Evolutionary conservation across 1,284 basidiomycete species (phyloP).

Genomic region (Flammula alnicola): DNA sequence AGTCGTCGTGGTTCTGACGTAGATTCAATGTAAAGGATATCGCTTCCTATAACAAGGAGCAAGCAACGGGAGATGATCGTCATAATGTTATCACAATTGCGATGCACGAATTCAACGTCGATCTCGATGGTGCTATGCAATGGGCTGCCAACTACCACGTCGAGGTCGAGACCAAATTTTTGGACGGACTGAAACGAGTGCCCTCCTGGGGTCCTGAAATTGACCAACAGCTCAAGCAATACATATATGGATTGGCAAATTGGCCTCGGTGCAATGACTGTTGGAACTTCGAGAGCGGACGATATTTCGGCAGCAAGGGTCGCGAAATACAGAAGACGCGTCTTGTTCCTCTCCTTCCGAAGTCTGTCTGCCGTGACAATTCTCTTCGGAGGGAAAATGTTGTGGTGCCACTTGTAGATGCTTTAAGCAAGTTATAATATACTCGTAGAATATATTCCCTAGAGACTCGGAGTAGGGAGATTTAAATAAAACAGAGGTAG

Average conservation of each 20-base stretch:
- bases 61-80: constrained; percentile 44
- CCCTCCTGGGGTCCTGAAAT: constrained; percentile 19
- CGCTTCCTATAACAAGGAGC: constrained; percentile 47
- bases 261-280: constrained; percentile 27
- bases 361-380: background rate
- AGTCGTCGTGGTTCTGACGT: background rate
- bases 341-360: constrained; percentile 9
- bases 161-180: constrained; percentile 11
- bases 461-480: too few relatives aligned
- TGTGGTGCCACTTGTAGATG: constrained; percentile 3
- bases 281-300: constrained; percentile 33
- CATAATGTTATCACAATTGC: constrained; percentile 51
- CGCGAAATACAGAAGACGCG: constrained; percentile 23
- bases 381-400: constrained; percentile 7
- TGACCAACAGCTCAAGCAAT: constrained; percentile 14
- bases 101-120: constrained; percentile 40
- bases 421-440: too few relatives aligned
- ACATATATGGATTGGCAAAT: constrained; percentile 25
- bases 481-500: too few relatives aligned
- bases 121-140: constrained; percentile 40
- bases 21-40: constrained; percentile 38
- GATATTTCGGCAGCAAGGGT: constrained; percentile 39
- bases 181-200: constrained; percentile 6
- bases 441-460: too few relatives aligned
- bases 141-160: constrained; percentile 33